A percentile compares a stretch with the other conserved stretches of the same genome.
These are phyloP conservation scores for Lepidium didymum DNA, from an alignment of 345 rosid genomes.

Conservation along the genomic window DNA sequence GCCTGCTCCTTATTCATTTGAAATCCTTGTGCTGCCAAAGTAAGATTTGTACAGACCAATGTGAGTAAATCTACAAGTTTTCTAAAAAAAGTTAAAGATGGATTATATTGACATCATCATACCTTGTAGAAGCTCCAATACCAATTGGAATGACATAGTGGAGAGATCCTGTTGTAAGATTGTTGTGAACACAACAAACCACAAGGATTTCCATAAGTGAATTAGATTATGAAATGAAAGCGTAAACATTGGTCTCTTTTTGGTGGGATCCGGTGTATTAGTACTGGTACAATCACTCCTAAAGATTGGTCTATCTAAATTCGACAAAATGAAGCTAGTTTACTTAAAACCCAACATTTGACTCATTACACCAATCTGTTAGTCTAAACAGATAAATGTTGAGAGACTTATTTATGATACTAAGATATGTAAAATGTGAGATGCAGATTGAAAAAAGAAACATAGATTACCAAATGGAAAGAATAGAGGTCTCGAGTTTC, in stretches of 20 bases:
- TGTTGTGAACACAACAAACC: neutral
- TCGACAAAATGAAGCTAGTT: neutral
- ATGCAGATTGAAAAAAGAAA: neutral
- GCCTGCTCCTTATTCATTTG: slow-evolving; percentile 42
- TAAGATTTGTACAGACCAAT: neutral
- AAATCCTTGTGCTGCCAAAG: slow-evolving; percentile 33
- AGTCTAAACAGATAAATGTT: too few species aligned
- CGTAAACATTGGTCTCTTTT: neutral
- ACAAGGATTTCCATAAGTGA: neutral
- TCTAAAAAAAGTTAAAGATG: neutral
- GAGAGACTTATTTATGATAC: neutral
- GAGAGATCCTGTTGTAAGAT: slow-evolving; percentile 27
- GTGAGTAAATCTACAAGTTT: neutral
- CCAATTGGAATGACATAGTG: slow-evolving; percentile 37
- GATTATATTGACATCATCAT: neutral
- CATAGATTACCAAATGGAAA: slow-evolving; percentile 47
- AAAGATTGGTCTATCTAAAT: neutral
- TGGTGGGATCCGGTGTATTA: too few species aligned
- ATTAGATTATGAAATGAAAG: neutral
- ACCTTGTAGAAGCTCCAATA: slow-evolving; percentile 33
- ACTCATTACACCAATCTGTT: neutral
- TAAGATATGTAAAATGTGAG: neutral
- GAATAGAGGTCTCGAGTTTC: slow-evolving; percentile 56
- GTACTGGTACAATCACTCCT: too few species aligned
- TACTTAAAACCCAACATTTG: neutral